Evolutionary conservation across 2,329 filamentous ascomycete species (phyloP), one percentile per base, ranked within the genome.

Genomic region (Aspergillus sp.): DNA sequence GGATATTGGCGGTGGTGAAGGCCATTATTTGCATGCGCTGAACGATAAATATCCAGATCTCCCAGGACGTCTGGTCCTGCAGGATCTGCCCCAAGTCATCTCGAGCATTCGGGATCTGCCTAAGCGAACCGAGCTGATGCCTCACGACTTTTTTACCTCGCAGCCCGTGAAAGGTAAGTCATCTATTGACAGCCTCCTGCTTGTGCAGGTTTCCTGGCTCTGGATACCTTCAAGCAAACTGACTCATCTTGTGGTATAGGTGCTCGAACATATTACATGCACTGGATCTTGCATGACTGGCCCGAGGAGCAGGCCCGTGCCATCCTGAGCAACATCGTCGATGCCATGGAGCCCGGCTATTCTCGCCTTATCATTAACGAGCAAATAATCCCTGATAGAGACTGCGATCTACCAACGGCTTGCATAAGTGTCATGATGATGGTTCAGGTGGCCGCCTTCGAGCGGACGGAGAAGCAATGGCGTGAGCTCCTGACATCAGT

Each of bases 341-440:
- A 31, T 2, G 63, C 64, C 47, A 71, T 71, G 69, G 55, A 63
- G 9, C 61, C 63, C 2, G 68, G 65, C 1, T 65, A 67, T 29
- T 71, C 67, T 3, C 57, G 57, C 2, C 52, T 73, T 14, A 51
- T 74, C 6, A 67, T 74, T 36, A 64, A 68, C 47, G 72, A 74
- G 12, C 62, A 58, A 7, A 64, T 74, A 20, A 57, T 73, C 14
- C 69, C 68, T 1, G 61, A 64, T 29, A 59, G 18, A 12, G 58
- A 60, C 0, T 63, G 60, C 26, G 53, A 64, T 20, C 60, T 61
- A 24, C 14, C 52, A 16, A 49, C 59, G 9, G 53, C 60, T 18
- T 58, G 54, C 31, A 32, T 63, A 51, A 56, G 63, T 50, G 32
- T 63, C 16, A 53, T 61, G 57, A 60, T 67, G 66, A 62, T 69